Percentiles rank a stretch among this genome's conserved stretches.
Conservation (phyloP, 2,329 filamentous ascomycete genomes). For the Phyllosticta ampelicida region DNA sequence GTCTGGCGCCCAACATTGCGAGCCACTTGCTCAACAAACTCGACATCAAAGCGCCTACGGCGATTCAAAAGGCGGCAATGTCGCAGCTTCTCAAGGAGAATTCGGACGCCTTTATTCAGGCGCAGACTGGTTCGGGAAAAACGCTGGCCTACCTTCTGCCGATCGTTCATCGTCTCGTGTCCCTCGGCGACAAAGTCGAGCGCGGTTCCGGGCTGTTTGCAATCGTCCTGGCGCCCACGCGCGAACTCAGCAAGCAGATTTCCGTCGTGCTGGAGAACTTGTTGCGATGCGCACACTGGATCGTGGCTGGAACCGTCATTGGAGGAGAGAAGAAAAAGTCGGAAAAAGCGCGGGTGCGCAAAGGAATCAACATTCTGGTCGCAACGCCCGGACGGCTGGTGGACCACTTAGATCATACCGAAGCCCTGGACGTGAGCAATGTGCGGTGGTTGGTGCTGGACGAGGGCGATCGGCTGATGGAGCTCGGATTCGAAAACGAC, state of each 20-base stretch:
- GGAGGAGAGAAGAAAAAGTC: slow-evolving; percentile 64
- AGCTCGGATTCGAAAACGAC: slow-evolving; percentile 92
- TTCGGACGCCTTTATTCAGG: slow-evolving; percentile 89
- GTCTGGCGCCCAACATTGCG: slow-evolving; percentile 69
- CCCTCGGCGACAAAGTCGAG: slow-evolving; percentile 54
- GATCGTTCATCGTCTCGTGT: slow-evolving; percentile 78
- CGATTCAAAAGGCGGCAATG: slow-evolving; percentile 86
- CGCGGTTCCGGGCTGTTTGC: slow-evolving; percentile 86
- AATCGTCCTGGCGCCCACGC: slow-evolving; percentile 84
- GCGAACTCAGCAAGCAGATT: slow-evolving; percentile 92
- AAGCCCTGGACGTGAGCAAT: slow-evolving; percentile 75
- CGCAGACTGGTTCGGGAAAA: slow-evolving; percentile 95
- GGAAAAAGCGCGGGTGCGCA: slow-evolving; percentile 86
- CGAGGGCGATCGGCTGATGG: slow-evolving; percentile 96
- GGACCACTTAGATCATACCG: slow-evolving; percentile 87
- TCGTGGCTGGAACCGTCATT: slow-evolving; percentile 78
- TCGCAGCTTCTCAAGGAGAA: slow-evolving; percentile 69
- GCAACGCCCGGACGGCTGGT: slow-evolving; percentile 85
- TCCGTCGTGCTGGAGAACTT: slow-evolving; percentile 75
- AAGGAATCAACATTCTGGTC: slow-evolving; percentile 90
- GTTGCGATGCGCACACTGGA: slow-evolving; percentile 82
- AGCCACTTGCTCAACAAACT: slow-evolving; percentile 77
- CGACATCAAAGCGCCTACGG: slow-evolving; percentile 79
- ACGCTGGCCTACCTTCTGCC: slow-evolving; percentile 92
- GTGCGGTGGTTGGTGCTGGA: slow-evolving; percentile 92